phyloP scores from a whole-genome alignment of 805 yeast genomes.

The Kuraishia molischiana region DNA sequence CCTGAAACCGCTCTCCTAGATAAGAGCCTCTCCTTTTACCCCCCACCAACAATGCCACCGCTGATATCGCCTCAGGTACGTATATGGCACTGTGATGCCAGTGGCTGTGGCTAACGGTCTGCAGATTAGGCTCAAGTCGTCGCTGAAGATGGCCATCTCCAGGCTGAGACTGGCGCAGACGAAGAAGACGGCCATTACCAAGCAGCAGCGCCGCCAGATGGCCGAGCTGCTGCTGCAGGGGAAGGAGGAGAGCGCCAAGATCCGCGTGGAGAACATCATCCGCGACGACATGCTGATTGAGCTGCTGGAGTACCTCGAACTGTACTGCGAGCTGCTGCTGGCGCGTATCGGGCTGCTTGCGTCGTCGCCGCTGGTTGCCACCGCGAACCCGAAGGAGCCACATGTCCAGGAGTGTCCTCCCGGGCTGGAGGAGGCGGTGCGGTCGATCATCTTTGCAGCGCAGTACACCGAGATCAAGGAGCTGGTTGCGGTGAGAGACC shows the following conservation, averaged over 20 bases:
- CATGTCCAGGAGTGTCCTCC: constrained; percentile 29
- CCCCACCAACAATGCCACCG: constrained; percentile 19
- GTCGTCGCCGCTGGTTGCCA: constrained; percentile 12
- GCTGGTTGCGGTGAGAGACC: constrained; percentile 46
- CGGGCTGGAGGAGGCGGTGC: constrained; percentile 68
- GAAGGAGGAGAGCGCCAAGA: constrained; percentile 74
- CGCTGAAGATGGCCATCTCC: constrained; percentile 60
- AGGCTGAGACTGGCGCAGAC: constrained; percentile 64
- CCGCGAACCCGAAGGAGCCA: constrained; percentile 1
- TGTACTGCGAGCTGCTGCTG: constrained; percentile 70
- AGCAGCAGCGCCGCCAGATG: constrained; percentile 58
- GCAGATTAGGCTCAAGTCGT: constrained; percentile 19
- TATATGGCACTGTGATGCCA: background rate
- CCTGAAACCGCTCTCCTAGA: too few species aligned
- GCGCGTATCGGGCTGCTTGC: constrained; percentile 64
- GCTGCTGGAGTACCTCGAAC: constrained; percentile 66
- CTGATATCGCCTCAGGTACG: constrained; percentile 18
- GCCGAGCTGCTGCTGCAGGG: constrained; percentile 64
- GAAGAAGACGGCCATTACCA: constrained; percentile 64
- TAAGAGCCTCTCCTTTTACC: too few species aligned
- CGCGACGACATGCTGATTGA: constrained; percentile 77
- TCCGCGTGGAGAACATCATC: constrained; percentile 75
- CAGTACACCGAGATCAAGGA: constrained; percentile 74
- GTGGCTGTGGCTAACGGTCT: background rate
- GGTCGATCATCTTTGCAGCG: constrained; percentile 58